A percentile compares a stretch with the other conserved stretches of the same genome.
Conservation (phyloP, 305 asterid species). For the Ajuga reptans region DNA sequence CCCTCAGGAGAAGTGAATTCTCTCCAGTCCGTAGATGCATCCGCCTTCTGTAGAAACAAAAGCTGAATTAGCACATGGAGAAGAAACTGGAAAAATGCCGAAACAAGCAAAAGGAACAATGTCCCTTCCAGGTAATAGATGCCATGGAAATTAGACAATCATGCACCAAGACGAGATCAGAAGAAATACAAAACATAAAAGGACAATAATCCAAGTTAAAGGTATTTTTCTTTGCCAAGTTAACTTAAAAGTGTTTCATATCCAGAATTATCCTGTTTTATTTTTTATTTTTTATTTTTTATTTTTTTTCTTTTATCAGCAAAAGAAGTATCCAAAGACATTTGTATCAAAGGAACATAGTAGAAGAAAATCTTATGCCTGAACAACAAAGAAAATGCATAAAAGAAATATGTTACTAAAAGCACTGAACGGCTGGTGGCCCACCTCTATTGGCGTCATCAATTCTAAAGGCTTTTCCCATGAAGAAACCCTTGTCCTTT, state of each 20-base stretch:
- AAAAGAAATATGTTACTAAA: slow-evolving; percentile 12
- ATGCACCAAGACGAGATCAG: not conserved
- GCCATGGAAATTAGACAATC: not conserved
- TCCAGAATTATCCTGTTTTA: not conserved
- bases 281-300: not conserved
- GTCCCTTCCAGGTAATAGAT: slow-evolving; percentile 13
- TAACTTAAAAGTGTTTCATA: not conserved
- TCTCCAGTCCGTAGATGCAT: slow-evolving; percentile 93
- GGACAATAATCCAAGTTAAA: not conserved
- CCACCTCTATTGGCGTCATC: slow-evolving; percentile 77
- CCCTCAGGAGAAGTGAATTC: slow-evolving; percentile 68
- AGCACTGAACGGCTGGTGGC: slow-evolving; percentile 12
- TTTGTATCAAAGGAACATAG: not conserved
- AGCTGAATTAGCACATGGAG: slow-evolving; percentile 20
- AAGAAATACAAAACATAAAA: not conserved
- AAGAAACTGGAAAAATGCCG: not conserved
- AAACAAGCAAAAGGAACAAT: not conserved
- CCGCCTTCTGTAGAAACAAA: slow-evolving; percentile 69
- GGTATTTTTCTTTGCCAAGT: not conserved
- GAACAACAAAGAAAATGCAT: slow-evolving; percentile 10
- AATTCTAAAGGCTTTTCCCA: slow-evolving; percentile 92
- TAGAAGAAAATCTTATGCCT: not conserved
- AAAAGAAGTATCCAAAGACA: not conserved
- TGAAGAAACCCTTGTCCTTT: slow-evolving; percentile 54
- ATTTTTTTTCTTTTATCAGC: not conserved